Base-by-base conservation (phyloP, 192 early-diverging fungal species). In the Coemansia sp. region DNA sequence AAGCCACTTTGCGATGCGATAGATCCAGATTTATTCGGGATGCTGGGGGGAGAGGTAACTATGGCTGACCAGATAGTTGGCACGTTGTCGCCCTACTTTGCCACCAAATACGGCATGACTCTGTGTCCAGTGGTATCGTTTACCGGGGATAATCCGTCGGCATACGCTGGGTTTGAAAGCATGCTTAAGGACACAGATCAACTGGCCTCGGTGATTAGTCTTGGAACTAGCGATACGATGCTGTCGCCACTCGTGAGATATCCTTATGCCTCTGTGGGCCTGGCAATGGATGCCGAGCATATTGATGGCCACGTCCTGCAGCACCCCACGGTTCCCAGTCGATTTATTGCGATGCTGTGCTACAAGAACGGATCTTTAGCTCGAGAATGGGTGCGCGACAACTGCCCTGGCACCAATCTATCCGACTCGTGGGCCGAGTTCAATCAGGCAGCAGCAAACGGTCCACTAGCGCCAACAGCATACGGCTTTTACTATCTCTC, bases 301-400 rank as follows among this genome's bases (percentile, higher is more conserved):
- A 62, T 65, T 9, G 78, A 78, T 40, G 87, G 82, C 2, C 85
- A 89, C 48, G 83, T 89, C 0, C 45, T 89, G 45, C 71, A 78
- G 43, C 92, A 95, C 62, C 93, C 93, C 7, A 84, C 86, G 0
- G 82, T 83, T 14, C 62, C 72, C 1, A 36, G 70, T 13, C 77
- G 74, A 16, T 94, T 84, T 59, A 84, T 95, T 59, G 89, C 87
- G 14, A 89, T 95, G 86, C 73, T 94, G 16, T 90, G 89, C 65
- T 92, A 89, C 82, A 93, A 91, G 71, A 95, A 95, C 63, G 93
- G 93, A 10, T 90, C 89, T n/a, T 65, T 93, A n/a, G 87, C 89
- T 0, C 78, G 92, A 9, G 90, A 93, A 61, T 73, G 79, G 39
- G 83, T 93, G 28, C 85, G 89, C 14, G 85, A 89, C 63, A 60